Percentiles rank a stretch among this genome's conserved stretches.
Evolutionary conservation across 257 asterid species (phyloP).

Genomic region (Ajuga chamaepitys): DNA sequence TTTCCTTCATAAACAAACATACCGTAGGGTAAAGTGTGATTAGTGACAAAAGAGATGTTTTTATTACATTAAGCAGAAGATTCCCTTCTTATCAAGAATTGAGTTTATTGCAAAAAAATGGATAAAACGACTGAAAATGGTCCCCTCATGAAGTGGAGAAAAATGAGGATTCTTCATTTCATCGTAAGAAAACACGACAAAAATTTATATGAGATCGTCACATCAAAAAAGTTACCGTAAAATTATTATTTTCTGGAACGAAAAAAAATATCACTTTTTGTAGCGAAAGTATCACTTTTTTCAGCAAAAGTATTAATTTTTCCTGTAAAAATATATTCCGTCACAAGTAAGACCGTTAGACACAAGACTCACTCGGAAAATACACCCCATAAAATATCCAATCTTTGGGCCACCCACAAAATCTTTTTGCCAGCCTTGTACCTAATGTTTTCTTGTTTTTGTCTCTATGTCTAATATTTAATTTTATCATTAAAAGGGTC

Average conservation of each 20-base stretch:
- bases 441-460: slow-evolving; percentile 23
- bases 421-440: slow-evolving; percentile 33
- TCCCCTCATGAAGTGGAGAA: slow-evolving; percentile 10
- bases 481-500: slow-evolving; percentile 20
- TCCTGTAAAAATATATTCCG: too few relatives aligned
- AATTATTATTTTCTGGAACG: too few relatives aligned
- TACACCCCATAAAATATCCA: slow-evolving; percentile 9
- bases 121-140: slow-evolving; percentile 13
- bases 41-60: not conserved
- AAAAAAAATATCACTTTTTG: too few relatives aligned
- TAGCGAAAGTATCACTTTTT: too few relatives aligned
- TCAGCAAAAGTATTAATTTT: too few relatives aligned
- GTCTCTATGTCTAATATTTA: slow-evolving; percentile 15
- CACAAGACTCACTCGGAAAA: too few relatives aligned
- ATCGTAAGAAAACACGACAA: not conserved
- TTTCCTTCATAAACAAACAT: too few relatives aligned
- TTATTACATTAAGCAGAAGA: not conserved
- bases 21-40: too few relatives aligned
- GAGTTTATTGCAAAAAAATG: not conserved
- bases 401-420: slow-evolving; percentile 33
- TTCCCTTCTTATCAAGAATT: not conserved
- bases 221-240: too few relatives aligned
- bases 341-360: too few relatives aligned
- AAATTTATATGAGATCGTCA: too few relatives aligned
- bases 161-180: not conserved